A percentile compares a stretch with the other conserved stretches of the same genome.
Conservation (phyloP, 257 asterid species). For the Gentiana macrophylla region DNA sequence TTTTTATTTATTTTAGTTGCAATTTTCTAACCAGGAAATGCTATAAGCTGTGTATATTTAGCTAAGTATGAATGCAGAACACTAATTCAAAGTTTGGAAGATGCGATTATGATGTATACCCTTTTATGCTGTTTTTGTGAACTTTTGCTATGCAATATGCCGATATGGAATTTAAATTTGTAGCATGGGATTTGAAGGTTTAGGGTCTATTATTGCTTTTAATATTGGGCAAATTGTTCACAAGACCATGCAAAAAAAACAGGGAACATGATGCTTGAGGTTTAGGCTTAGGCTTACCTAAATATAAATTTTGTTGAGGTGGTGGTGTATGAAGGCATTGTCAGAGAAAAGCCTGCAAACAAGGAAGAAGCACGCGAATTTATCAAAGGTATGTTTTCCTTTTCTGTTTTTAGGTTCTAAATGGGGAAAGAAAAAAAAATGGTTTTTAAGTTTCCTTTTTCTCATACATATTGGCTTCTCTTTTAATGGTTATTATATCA, state of each 20-base stretch:
- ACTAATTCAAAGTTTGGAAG: too few relatives aligned
- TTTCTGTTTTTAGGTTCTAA: too few relatives aligned
- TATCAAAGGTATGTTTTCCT: slow-evolving; percentile 63
- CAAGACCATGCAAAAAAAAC: background rate
- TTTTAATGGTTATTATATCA: slow-evolving; percentile 16
- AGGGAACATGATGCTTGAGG: slow-evolving; percentile 23
- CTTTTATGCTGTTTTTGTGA: too few relatives aligned
- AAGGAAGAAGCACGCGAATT: slow-evolving; percentile 68
- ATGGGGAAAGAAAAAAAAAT: too few relatives aligned
- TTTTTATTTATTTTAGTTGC: background rate
- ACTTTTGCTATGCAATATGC: background rate
- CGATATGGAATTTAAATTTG: too few relatives aligned
- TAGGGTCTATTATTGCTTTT: background rate
- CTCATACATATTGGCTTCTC: slow-evolving; percentile 1
- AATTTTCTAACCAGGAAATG: too few relatives aligned
- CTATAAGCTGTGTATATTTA: too few relatives aligned
- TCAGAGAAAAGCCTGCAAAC: slow-evolving; percentile 73
- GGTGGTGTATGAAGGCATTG: slow-evolving; percentile 65
- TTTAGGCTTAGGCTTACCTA: slow-evolving; percentile 26
- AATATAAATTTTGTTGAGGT: slow-evolving; percentile 56
- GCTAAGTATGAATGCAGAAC: too few relatives aligned
- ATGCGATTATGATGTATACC: too few relatives aligned
- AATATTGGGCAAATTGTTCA: background rate
- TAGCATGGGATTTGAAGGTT: too few relatives aligned
- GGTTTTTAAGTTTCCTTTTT: too few relatives aligned